phyloP scores from a whole-genome alignment of 768 basidiomycete species.

The Termitomyces sp. region DNA sequence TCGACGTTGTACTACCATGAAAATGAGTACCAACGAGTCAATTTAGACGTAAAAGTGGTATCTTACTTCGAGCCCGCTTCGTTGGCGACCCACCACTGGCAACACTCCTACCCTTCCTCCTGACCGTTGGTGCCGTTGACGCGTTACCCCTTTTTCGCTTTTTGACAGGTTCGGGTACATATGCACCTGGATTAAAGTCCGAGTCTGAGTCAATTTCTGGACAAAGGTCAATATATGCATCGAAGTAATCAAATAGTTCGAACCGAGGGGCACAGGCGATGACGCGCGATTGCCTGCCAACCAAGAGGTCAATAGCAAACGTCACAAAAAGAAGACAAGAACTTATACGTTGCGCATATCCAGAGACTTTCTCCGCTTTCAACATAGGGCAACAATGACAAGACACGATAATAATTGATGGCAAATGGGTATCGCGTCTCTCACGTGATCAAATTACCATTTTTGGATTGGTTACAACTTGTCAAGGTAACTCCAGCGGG shows the following conservation, averaged over 20 bases:
- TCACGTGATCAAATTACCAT: slow-evolving; percentile 10
- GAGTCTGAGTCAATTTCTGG: slow-evolving; percentile 44
- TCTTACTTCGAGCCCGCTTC: slow-evolving; percentile 5
- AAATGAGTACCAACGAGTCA: background rate
- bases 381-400: slow-evolving; percentile 18
- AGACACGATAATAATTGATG: slow-evolving; percentile 7
- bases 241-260: slow-evolving; percentile 1
- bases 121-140: slow-evolving; percentile 4
- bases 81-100: background rate
- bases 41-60: background rate
- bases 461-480: background rate
- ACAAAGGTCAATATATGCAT: background rate
- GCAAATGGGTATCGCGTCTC: slow-evolving; percentile 8
- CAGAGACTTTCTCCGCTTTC: slow-evolving; percentile 29
- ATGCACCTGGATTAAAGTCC: slow-evolving; percentile 40
- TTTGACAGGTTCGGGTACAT: slow-evolving; percentile 24
- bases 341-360: slow-evolving; percentile 24
- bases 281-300: slow-evolving; percentile 25
- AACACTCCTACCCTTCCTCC: slow-evolving; percentile 15
- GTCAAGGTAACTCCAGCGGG: background rate
- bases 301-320: background rate
- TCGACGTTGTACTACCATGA: background rate
- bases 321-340: background rate
- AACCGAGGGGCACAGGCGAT: slow-evolving; percentile 32
- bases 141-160: slow-evolving; percentile 21